Base-by-base conservation (phyloP, 176 grass and related monocot species). In the Carex cristatella region DNA sequence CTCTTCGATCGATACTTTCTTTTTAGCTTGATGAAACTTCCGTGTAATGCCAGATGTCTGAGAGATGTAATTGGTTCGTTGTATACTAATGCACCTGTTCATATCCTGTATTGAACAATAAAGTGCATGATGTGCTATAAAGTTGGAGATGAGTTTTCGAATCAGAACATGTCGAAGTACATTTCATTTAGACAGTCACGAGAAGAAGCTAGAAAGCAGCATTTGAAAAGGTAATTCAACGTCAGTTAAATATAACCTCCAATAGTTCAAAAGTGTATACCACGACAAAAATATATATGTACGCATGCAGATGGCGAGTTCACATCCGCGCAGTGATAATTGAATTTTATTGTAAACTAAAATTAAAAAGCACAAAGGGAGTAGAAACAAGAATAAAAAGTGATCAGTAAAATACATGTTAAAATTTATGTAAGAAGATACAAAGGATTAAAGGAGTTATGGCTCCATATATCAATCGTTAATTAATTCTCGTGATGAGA, bases 41-140 rank as follows among this genome's bases (percentile, higher is more conserved):
- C 12, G 3, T 73, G 33, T 35, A 35, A 35, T 73, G 44, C 3
- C 70, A 53, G 70, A 53, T 75, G 70, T 3, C 33, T 75, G 71
- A 76, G 11, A 30, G 23, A 76, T 30, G 71, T 76, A 16, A 12
- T 53, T 75, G 46, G 48, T 10, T 51, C 48, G 48, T 51, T 51
- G 48, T 1, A 48, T 72, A 49, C 18, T 28, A 51, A 74, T 27
- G 37, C 2, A 12, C 49, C 9, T 74, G 18, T 49, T 71, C 38
- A 40, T 71, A 5, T 71, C 12, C 18, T 48, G 5, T 73, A 23
- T 16, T 19, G 23, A 48, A 11, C 13, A 10, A 6, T 49, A 75
- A 31, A 76, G 72, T 55, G 10, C n/a, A 54, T 76, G 23, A 76
- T 76, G 73, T 77, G 49, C 49, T 77, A 77, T 77, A 77, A 77